Percentiles rank a stretch among this genome's conserved stretches.
Conservation (phyloP, 345 rosid species). For the Noccaea bulbosa region DNA sequence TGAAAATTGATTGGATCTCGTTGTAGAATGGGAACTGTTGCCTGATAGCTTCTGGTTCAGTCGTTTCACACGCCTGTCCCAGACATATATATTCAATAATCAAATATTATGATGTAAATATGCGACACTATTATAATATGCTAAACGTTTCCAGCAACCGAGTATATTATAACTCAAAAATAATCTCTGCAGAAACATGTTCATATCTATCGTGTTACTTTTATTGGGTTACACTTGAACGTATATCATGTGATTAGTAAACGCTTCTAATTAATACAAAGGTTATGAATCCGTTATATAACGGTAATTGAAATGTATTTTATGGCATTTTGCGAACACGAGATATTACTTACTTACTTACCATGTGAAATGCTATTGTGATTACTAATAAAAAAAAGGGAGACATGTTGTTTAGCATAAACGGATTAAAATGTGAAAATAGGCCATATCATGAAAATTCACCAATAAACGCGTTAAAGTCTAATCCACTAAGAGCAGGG, state of each 20-base stretch:
- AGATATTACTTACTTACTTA: constrained; percentile 24
- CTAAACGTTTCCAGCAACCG: constrained; percentile 1
- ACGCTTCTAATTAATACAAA: constrained; percentile 25
- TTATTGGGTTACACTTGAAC: constrained; percentile 10
- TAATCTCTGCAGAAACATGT: not conserved
- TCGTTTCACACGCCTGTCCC: constrained; percentile 76
- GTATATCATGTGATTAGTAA: constrained; percentile 16
- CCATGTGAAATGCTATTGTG: constrained; percentile 28
- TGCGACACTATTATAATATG: not conserved
- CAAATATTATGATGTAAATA: constrained; percentile 3
- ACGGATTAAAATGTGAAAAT: constrained; percentile 41
- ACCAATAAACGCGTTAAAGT: constrained; percentile 30
- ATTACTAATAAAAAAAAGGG: constrained; percentile 1
- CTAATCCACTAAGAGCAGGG: constrained; percentile 25
- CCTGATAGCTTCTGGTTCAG: constrained; percentile 70
- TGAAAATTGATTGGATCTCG: constrained; percentile 75
- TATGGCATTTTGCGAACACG: constrained; percentile 36
- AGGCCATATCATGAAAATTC: constrained; percentile 17
- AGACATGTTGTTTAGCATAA: constrained; percentile 13
- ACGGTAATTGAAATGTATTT: not conserved
- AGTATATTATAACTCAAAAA: constrained; percentile 2
- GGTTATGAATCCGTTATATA: constrained; percentile 31
- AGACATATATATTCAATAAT: not conserved
- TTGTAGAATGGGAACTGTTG: constrained; percentile 83
- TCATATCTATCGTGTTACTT: constrained; percentile 6